phyloP scores from a whole-genome alignment of 768 basidiomycete genomes.

The Solioccasus polychromus region DNA sequence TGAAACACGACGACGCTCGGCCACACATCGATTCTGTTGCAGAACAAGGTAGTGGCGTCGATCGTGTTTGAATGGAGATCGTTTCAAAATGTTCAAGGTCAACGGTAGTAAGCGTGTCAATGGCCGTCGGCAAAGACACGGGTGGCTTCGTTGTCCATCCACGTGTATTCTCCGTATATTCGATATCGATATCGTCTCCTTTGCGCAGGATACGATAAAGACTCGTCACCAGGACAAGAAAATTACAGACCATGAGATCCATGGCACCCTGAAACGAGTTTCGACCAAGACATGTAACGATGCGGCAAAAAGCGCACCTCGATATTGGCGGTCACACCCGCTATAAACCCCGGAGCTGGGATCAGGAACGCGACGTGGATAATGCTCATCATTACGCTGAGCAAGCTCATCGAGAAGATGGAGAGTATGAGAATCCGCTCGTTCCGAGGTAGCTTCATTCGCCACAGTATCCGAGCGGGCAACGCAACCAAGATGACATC shows the following conservation, averaged over 20 bases:
- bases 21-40: no score
- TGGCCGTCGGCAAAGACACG: background rate
- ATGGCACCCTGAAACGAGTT: conserved; percentile 14
- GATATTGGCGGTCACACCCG: conserved; percentile 12
- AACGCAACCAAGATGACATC: conserved; percentile 10
- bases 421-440: conserved; percentile 12
- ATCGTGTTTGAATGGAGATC: background rate
- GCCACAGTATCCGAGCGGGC: conserved; percentile 9
- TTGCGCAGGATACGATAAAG: conserved; percentile 8
- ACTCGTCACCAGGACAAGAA: conserved; percentile 15
- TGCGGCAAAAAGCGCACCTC: conserved; percentile 17
- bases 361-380: conserved; percentile 15
- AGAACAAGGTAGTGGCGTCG: no score
- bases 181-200: conserved; percentile 4
- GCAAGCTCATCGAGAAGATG: conserved; percentile 12
- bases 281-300: background rate
- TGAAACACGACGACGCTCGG: conserved; percentile 4
- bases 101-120: conserved; percentile 9
- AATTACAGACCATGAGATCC: conserved; percentile 13
- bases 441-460: background rate
- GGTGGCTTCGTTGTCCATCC: background rate
- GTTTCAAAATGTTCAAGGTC: conserved; percentile 6
- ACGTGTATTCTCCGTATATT: background rate
- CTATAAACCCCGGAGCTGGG: conserved; percentile 3
- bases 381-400: conserved; percentile 8